Base-by-base conservation (phyloP, 352 stramenopile species). In the Lagenidium giganteum region DNA sequence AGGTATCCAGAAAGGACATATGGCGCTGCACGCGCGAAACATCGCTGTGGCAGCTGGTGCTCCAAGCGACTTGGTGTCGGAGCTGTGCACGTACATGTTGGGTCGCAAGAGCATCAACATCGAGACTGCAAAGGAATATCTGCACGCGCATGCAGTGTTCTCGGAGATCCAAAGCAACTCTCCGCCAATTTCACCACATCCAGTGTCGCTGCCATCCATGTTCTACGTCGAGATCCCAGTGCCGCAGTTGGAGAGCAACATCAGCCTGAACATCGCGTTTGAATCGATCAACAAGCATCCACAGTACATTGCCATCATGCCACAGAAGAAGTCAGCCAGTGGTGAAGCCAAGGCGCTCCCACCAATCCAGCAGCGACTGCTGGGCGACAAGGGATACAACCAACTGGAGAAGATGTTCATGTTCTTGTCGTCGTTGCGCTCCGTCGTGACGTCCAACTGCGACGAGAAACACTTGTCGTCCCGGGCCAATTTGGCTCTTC, bases 371-470 rank as follows among this genome's bases (percentile, higher is more conserved):
- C 67, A 58, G 1, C 75, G 87, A 34, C 49, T 93, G 21, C 57
- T 93, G 23, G 80, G 80, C 3, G 73, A 93, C 57, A 93, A 93
- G 40, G 80, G 81, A n/a, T 93, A 89, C 74, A 87, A 83, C 53
- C 78, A 90, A 42, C 67, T 93, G 5, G 66, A 89, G 57, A 87
- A 87, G 41, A 93, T 93, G 77, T 90, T 93, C 37, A 54, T 74
- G 54, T 88, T 92, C 37, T 39, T 92, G 48, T 60, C 76, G 22
- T 84, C 75, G n/a, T 83, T 92, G 74, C 72, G 74, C 14, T 78
- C 74, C 13, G 83, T 92, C 46, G 62, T 92, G 23, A 71, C 66
- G 13, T 20, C 17, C 18, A 12, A 26, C 33, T 16, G 25, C 14
- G 38, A 43, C 12, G 51, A 64, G 23, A 35, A 46, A 5, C 27